Evolutionary conservation across 73 alveolate species (phyloP), one percentile per base, ranked within the genome.

Genomic region (Symbiodinium natans): DNA sequence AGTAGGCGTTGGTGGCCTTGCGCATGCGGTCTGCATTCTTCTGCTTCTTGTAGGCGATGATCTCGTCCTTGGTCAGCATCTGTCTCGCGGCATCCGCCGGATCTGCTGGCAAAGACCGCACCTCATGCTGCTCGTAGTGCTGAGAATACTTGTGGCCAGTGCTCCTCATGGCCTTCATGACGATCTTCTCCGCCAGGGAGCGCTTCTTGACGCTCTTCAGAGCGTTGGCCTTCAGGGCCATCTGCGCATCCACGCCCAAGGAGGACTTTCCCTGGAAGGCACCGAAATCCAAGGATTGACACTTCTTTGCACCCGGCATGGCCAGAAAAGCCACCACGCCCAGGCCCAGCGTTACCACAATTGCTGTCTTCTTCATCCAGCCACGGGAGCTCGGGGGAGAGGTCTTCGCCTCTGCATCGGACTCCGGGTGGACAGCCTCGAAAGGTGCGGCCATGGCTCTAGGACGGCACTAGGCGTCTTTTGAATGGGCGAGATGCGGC

Each of bases 281-380:
- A 17, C 82, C 82, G 36, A 63, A 34, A 29, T 63, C 29, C 59
- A 31, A 21, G 82, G 84, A 52, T 52, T 33, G 31, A n/a, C 82
- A 75, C 34, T 43, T 42, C 82, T 34, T 46, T 11, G 82, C 93
- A 31, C 46, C n/a, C 29, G 93, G 39, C 48, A 46, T n/a, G 33
- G 93, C 75, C 19, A 85, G 13, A 15, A 85, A 31, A 43, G 52
- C 93, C 82, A 43, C 93, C 7, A 46, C 33, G 59, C 43, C 82
- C 9, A 85, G 71, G 41, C 38, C 43, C 23, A 41, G 75, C 33
- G 93, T 85, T 19, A 75, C 52, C 75, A 85, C 93, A 29, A 75
- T 43, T 31, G 38, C 82, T 0, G 82, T 21, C 54, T 33, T 85
- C 82, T 85, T 85, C 82, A 46, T 85, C 68, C 68, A 52, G 21